Conservation (phyloP, 2,329 filamentous ascomycete species). For the Sclerotinia borealis region DNA sequence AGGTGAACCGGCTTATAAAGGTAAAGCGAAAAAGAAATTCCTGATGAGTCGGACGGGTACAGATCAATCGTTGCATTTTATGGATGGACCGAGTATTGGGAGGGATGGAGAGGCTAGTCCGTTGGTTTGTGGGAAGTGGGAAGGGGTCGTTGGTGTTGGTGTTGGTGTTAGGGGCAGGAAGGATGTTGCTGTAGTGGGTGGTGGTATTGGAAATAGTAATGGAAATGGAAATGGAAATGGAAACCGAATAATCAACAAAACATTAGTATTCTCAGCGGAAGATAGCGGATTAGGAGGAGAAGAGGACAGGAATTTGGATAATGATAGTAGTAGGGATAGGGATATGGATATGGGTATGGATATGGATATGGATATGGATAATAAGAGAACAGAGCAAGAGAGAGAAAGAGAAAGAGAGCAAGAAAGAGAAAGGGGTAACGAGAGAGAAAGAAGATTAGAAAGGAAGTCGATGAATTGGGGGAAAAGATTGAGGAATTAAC, state of each 20-base stretch:
- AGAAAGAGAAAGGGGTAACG: background rate
- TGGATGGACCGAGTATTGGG: conserved; percentile 5
- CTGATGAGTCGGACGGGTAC: conserved; percentile 20
- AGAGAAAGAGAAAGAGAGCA: background rate
- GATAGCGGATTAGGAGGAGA: background rate
- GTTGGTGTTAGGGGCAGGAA: background rate
- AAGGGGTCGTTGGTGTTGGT: background rate
- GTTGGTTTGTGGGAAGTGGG: background rate
- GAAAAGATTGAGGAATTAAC: conserved; percentile 55
- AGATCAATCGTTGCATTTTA: conserved; percentile 19
- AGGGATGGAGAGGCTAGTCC: conserved; percentile 15
- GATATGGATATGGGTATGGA: too few species aligned
- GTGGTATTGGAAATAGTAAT: background rate
- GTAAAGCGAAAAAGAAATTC: conserved; percentile 11
- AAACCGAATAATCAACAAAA: conserved; percentile 19
- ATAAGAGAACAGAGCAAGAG: too few species aligned
- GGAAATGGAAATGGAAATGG: conserved; percentile 12
- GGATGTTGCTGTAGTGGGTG: background rate
- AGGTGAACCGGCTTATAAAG: background rate
- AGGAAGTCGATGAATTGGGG: conserved; percentile 49
- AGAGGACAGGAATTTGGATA: background rate
- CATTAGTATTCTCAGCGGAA: conserved; percentile 14
- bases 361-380: too few species aligned
- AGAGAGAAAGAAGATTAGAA: conserved; percentile 34
- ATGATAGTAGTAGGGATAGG: too few species aligned